phyloP scores from a whole-genome alignment of 768 basidiomycete genomes.

The Imleria badia region DNA sequence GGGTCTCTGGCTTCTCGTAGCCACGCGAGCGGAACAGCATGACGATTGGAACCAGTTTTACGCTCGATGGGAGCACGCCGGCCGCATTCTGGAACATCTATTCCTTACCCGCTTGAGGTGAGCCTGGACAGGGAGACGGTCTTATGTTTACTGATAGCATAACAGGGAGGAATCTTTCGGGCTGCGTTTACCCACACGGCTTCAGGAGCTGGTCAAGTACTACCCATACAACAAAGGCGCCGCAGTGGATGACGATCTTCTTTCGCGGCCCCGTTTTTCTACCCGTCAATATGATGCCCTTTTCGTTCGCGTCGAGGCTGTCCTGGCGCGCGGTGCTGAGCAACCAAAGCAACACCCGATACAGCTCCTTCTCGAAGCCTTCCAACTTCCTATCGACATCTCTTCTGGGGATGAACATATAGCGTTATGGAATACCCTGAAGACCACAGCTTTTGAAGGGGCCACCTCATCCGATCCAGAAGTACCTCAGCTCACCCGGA shows the following conservation, averaged over 20 bases:
- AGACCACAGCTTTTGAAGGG: conserved; percentile 38
- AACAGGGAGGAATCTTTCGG: conserved; percentile 56
- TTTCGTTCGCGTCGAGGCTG: conserved; percentile 62
- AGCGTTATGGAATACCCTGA: conserved; percentile 57
- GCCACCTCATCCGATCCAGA: conserved; percentile 24
- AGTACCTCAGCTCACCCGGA: conserved; percentile 43
- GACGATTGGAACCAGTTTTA: conserved; percentile 71
- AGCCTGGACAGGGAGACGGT: conserved; percentile 7
- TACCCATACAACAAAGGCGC: conserved; percentile 57
- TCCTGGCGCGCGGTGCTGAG: conserved; percentile 37
- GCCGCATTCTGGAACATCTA: conserved; percentile 72
- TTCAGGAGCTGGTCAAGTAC: conserved; percentile 64
- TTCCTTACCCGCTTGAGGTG: conserved; percentile 75
- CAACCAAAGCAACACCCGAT: conserved; percentile 53
- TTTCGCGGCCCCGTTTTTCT: conserved; percentile 66
- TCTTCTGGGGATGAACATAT: conserved; percentile 36
- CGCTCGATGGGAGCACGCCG: conserved; percentile 70
- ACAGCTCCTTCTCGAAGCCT: conserved; percentile 61
- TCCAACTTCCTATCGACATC: conserved; percentile 41
- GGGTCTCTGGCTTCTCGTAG: conserved; percentile 69
- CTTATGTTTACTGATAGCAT: conserved; percentile 3
- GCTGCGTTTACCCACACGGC: conserved; percentile 63
- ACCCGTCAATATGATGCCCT: conserved; percentile 65
- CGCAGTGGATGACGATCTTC: conserved; percentile 41
- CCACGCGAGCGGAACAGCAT: conserved; percentile 43